Base-by-base conservation (phyloP, 2,329 filamentous ascomycete genomes). In the Exophiala spinifera region DNA sequence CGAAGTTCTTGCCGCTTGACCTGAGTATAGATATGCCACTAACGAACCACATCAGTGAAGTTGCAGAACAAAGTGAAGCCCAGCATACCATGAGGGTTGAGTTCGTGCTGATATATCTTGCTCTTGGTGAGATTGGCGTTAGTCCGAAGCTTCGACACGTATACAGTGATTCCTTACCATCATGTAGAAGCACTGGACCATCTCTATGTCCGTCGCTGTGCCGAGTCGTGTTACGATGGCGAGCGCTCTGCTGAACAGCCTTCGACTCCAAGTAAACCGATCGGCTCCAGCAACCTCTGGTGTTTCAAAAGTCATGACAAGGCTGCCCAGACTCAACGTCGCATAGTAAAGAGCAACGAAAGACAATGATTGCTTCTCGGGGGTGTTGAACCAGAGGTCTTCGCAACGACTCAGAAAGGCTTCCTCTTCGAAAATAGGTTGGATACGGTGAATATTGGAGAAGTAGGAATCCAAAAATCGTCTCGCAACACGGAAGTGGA, bases 71-170 rank as follows among this genome's bases (percentile, higher is more conserved):
- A 21, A 25, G 34, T 44, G 10, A 39, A 14, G 33, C n/a, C n/a
- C 34, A 17, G 6, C 43, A 10, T 50, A 53, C 55, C 49, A 25
- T 58, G 56, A 4, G 74, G 74, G 47, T 77, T 76, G 3, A 79
- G 66, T 55, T 78, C 74, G 46, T 78, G 76, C 53, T 78, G 76
- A 56, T 74, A 78, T 3, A 78, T 70, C 60, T 78, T 77, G 5
- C 75, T 74, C 69, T 79, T 69, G 5, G 77, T 66, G 56, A 76
- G 74, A 34, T 76, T 69, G 45, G 72, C 73, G 46, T 48, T n/a
- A 48, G 46, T 48, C 5, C 10, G 13, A n/a, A 46, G 14, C 45
- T 7, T 33, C 31, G 10, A n/a, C 3, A 17, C 25, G 28, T n/a
- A 10, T 10, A 28, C 15, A 17, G 33, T 13, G 10, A 8, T 13